These are phyloP conservation scores for Apiospora rasikravindrae DNA, from an alignment of 2,329 filamentous ascomycete species.

Conservation along the genomic window DNA sequence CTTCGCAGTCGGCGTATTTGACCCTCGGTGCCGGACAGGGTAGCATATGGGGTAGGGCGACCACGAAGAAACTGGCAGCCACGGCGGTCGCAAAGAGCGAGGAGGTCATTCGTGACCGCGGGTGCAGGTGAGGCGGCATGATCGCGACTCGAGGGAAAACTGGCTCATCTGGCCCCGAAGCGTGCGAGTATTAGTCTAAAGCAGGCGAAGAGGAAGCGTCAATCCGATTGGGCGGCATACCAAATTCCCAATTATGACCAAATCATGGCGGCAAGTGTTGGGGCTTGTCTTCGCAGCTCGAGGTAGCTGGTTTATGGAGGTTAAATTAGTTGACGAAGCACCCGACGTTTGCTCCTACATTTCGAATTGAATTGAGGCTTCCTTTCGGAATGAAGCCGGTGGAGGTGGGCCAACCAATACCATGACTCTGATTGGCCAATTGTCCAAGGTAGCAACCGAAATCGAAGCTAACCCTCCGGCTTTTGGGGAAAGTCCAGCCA, in stretches of 20 bases:
- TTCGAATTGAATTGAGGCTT: constrained; percentile 7
- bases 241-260: constrained; percentile 10
- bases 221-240: background rate
- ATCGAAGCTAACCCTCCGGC: background rate
- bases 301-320: background rate
- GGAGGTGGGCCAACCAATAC: background rate
- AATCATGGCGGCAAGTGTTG: background rate
- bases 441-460: background rate
- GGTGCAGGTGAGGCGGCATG: constrained; percentile 91
- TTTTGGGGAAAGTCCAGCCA: background rate
- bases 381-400: background rate
- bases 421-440: background rate
- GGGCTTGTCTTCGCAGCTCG: constrained; percentile 2
- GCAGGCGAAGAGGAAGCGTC: background rate
- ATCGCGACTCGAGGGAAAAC: constrained; percentile 17
- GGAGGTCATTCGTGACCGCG: constrained; percentile 89
- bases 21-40: constrained; percentile 86
- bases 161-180: background rate
- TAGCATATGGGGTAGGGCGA: constrained; percentile 85
- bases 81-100: constrained; percentile 96
- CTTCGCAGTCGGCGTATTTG: constrained; percentile 73
- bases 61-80: constrained; percentile 87
- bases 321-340: background rate
- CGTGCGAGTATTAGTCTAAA: constrained; percentile 2
- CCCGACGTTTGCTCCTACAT: background rate